Evolutionary conservation across 2,329 filamentous ascomycete species (phyloP).

Genomic region (Podosphaera xanthii): DNA sequence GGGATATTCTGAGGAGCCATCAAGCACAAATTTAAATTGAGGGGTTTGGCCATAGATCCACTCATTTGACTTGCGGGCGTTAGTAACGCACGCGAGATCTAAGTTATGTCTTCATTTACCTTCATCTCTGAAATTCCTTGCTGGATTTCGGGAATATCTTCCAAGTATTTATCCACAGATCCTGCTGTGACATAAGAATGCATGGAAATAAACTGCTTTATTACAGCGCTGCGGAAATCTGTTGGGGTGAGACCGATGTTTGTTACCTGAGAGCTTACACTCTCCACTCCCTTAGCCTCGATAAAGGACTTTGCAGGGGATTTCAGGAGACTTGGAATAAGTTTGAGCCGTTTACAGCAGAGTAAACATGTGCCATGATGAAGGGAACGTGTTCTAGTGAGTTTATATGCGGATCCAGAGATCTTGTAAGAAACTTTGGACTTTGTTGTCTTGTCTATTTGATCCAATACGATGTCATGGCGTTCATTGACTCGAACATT

Average conservation of each 20-base stretch:
- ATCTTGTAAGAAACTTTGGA: conserved; percentile 37
- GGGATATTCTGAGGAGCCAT: conserved; percentile 26
- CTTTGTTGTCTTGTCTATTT: conserved; percentile 1
- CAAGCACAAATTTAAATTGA: conserved; percentile 48
- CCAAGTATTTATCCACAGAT: conserved; percentile 18
- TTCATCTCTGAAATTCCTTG: conserved; percentile 40
- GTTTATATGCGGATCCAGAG: conserved; percentile 85
- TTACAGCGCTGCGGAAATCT: conserved; percentile 28
- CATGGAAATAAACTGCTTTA: conserved; percentile 41
- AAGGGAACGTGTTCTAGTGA: conserved; percentile 57
- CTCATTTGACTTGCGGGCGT: conserved; percentile 26
- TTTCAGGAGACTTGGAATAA: conserved; percentile 46
- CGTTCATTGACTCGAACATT: conserved; percentile 61
- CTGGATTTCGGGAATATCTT: conserved; percentile 23
- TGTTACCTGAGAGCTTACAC: conserved; percentile 61
- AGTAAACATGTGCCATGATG: conserved; percentile 88
- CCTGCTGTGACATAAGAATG: conserved; percentile 27
- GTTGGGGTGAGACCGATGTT: conserved; percentile 45
- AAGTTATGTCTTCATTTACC: conserved; percentile 19
- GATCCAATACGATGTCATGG: conserved; percentile 73
- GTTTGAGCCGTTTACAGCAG: conserved; percentile 46
- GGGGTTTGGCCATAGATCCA: conserved; percentile 81
- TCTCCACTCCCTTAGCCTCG: conserved; percentile 68
- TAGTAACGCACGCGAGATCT: conserved; percentile 8
- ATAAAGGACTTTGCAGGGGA: conserved; percentile 62